phyloP scores from a whole-genome alignment of 2,329 filamentous ascomycete species.

The Fusarium agapanthi region DNA sequence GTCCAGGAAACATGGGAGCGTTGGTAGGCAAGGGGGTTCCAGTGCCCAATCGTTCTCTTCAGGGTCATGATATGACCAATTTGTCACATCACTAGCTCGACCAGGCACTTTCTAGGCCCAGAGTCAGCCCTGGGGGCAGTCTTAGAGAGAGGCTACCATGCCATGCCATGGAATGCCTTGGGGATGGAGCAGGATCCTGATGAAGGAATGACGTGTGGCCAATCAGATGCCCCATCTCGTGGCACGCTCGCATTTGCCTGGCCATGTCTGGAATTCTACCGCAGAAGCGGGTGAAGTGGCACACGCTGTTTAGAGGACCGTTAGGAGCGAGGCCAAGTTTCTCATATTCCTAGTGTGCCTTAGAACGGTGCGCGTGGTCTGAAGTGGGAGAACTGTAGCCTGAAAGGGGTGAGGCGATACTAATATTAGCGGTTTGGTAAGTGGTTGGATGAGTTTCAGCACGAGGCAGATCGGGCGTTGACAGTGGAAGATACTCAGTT shows the following conservation, averaged over 20 bases:
- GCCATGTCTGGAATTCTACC: constrained; percentile 23
- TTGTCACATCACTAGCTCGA: neutral
- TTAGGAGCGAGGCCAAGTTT: constrained; percentile 23
- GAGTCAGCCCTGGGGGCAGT: constrained; percentile 30
- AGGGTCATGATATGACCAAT: neutral
- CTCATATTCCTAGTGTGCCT: constrained; percentile 25
- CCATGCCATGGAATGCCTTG: constrained; percentile 29
- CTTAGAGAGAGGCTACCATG: constrained; percentile 2
- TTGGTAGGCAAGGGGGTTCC: neutral
- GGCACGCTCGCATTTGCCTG: constrained; percentile 38
- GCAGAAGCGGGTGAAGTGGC: constrained; percentile 31
- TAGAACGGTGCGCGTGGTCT: constrained; percentile 12
- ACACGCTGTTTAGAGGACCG: constrained; percentile 10
- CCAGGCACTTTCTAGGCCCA: constrained; percentile 16
- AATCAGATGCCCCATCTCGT: constrained; percentile 26
- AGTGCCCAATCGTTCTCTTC: neutral
- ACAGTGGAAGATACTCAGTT: neutral
- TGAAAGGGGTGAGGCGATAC: neutral
- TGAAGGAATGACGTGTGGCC: constrained; percentile 4
- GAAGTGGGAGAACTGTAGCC: constrained; percentile 5
- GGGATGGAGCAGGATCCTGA: constrained; percentile 22
- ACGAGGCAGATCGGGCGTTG: neutral
- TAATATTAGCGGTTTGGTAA: neutral
- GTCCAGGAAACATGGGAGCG: neutral
- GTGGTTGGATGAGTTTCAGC: neutral